Evolutionary conservation across 345 rosid genomes (phyloP).

Genomic region (Reutealis trisperma): DNA sequence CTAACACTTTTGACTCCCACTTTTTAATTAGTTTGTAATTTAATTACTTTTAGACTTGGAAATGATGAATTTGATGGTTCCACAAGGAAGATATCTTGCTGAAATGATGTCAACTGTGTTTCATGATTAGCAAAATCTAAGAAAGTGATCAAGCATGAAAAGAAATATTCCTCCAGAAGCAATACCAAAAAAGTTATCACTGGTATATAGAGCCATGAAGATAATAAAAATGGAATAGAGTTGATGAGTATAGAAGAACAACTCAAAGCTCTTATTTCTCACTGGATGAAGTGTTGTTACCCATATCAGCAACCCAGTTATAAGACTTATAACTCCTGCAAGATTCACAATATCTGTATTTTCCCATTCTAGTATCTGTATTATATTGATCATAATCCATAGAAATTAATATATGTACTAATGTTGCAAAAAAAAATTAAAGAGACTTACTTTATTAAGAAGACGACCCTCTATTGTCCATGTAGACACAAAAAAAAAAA

Average conservation of each 20-base stretch:
- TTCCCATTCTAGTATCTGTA: conserved; percentile 67
- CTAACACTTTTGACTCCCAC: too few relatives aligned
- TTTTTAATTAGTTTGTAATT: too few relatives aligned
- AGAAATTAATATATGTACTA: too few relatives aligned
- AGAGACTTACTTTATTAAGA: conserved; percentile 48
- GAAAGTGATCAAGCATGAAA: conserved; percentile 79
- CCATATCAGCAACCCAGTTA: conserved; percentile 83
- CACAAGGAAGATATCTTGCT: conserved; percentile 71
- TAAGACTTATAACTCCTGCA: conserved; percentile 73
- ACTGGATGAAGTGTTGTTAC: conserved; percentile 61
- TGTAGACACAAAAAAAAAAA: conserved; percentile 47
- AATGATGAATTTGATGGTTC: conserved; percentile 64
- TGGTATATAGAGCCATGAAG: conserved; percentile 78
- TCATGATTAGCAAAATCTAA: conserved; percentile 86
- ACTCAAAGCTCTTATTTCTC: conserved; percentile 70
- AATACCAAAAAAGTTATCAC: conserved; percentile 62
- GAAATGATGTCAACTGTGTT: conserved; percentile 65
- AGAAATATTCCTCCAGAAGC: conserved; percentile 76
- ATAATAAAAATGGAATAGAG: conserved; percentile 68
- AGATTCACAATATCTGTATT: conserved; percentile 52
- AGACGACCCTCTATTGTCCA: conserved; percentile 63
- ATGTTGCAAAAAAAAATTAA: not conserved
- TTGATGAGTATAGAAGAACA: conserved; percentile 93
- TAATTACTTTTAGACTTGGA: conserved; percentile 68
- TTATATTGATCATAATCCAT: too few relatives aligned